phyloP scores from a whole-genome alignment of 306 rosid species.

The Corylus heterophylla region DNA sequence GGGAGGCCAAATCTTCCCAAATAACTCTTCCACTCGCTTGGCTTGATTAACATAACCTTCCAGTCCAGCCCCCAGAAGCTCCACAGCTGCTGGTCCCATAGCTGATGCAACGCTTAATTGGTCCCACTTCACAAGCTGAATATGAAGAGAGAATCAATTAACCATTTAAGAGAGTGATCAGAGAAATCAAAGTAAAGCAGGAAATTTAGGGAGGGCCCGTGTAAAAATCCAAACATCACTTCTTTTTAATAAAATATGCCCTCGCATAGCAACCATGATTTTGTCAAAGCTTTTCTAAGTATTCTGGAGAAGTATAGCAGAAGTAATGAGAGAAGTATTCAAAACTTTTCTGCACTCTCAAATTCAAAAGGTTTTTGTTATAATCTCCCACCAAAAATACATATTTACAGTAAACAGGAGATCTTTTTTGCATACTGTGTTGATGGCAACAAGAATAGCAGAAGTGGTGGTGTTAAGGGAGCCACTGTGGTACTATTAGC shows the following conservation, averaged over 20 bases:
- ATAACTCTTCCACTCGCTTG: conserved; percentile 76
- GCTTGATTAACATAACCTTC: conserved; percentile 86
- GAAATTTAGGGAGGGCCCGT: neutral
- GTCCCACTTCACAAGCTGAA: conserved; percentile 86
- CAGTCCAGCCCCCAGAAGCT: conserved; percentile 78
- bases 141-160: conserved; percentile 29
- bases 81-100: conserved; percentile 86
- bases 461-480: neutral
- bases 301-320: neutral
- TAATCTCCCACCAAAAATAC: no score
- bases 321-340: no score
- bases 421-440: neutral
- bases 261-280: neutral
- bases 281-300: neutral
- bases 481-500: neutral
- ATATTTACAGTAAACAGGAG: no score
- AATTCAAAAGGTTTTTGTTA: neutral
- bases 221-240: neutral
- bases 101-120: conserved; percentile 66
- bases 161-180: conserved; percentile 2
- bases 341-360: neutral
- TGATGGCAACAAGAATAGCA: neutral
- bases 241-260: neutral
- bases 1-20: conserved; percentile 94
- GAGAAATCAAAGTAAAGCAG: neutral